Percentiles rank a stretch among this genome's conserved stretches.
These are phyloP conservation scores for Chlorophyllum brunneum DNA, from an alignment of 768 basidiomycete species.

Conservation along the genomic window DNA sequence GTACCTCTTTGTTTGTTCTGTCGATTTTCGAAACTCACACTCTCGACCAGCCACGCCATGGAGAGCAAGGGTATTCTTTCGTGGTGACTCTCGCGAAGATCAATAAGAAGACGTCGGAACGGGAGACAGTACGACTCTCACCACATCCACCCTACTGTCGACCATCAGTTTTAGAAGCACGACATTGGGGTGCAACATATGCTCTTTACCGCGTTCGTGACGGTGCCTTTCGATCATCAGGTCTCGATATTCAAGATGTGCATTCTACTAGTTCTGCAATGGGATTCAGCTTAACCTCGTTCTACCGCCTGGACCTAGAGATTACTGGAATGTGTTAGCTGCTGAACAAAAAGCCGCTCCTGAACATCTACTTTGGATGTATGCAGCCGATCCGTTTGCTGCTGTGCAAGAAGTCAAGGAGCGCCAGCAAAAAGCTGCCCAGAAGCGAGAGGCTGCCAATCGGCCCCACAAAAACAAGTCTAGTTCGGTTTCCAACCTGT, in stretches of 20 bases:
- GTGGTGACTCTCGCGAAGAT: constrained; percentile 60
- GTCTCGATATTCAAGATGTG: constrained; percentile 24
- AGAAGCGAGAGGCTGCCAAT: constrained; percentile 34
- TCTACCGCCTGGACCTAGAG: constrained; percentile 79
- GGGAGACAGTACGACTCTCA: constrained; percentile 66
- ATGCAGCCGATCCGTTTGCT: constrained; percentile 80
- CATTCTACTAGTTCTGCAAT: constrained; percentile 61
- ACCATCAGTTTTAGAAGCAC: constrained; percentile 74
- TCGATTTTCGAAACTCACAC: constrained; percentile 9
- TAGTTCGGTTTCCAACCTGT: constrained; percentile 29
- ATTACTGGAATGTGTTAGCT: constrained; percentile 82
- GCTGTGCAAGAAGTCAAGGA: constrained; percentile 65
- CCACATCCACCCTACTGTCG: constrained; percentile 69
- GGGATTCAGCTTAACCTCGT: constrained; percentile 67
- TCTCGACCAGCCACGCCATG: constrained; percentile 38
- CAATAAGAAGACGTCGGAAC: constrained; percentile 68
- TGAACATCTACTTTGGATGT: constrained; percentile 82
- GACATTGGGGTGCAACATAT: constrained; percentile 88
- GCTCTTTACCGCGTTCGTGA: constrained; percentile 80
- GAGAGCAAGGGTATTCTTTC: constrained; percentile 54
- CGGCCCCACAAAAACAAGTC: background rate
- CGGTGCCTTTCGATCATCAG: constrained; percentile 12
- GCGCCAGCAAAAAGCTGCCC: constrained; percentile 54
- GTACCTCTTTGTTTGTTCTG: constrained; percentile 35
- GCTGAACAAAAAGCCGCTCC: constrained; percentile 64